phyloP scores from a whole-genome alignment of 2,329 filamentous ascomycete species.

The Alternaria dauci region DNA sequence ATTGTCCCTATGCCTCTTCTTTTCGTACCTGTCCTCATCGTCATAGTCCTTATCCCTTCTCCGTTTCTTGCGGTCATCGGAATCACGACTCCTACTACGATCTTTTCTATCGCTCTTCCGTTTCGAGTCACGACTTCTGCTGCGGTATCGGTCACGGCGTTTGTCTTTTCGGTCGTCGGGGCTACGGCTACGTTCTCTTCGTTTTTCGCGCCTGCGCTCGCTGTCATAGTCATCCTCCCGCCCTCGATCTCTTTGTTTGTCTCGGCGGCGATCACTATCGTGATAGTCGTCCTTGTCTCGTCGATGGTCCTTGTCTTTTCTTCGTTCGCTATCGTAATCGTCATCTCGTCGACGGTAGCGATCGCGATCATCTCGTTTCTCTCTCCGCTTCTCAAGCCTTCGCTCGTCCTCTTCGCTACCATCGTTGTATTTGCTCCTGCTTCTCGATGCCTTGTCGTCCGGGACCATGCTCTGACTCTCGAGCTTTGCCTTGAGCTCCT shows the following conservation, averaged over 20 bases:
- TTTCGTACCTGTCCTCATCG: conserved; percentile 31
- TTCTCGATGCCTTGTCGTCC: conserved; percentile 46
- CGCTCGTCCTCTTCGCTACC: conserved; percentile 27
- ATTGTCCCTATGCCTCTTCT: conserved; percentile 28
- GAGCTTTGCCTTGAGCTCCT: conserved; percentile 64
- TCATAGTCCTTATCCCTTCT: conserved; percentile 37
- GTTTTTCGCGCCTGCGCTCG: conserved; percentile 21
- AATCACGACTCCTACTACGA: conserved; percentile 29
- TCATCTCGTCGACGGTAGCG: conserved; percentile 29
- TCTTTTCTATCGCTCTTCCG: conserved; percentile 29
- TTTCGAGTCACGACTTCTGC: conserved; percentile 33
- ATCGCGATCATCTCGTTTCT: conserved; percentile 21
- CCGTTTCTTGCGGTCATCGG: conserved; percentile 36
- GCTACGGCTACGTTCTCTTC: conserved; percentile 31
- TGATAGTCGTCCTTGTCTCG: conserved; percentile 30
- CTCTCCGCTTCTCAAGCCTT: conserved; percentile 29
- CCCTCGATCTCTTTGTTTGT: conserved; percentile 27
- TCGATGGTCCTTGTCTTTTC: conserved; percentile 27
- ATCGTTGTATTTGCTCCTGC: conserved; percentile 24
- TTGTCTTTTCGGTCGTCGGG: conserved; percentile 39
- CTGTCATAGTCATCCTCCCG: conserved; percentile 27
- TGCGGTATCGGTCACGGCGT: conserved; percentile 35
- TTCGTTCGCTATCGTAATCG: conserved; percentile 32
- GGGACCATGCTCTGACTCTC: conserved; percentile 58
- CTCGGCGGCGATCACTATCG: conserved; percentile 31